Base-by-base conservation (phyloP, 2,329 filamentous ascomycete species). In the Thelonectria blattea region DNA sequence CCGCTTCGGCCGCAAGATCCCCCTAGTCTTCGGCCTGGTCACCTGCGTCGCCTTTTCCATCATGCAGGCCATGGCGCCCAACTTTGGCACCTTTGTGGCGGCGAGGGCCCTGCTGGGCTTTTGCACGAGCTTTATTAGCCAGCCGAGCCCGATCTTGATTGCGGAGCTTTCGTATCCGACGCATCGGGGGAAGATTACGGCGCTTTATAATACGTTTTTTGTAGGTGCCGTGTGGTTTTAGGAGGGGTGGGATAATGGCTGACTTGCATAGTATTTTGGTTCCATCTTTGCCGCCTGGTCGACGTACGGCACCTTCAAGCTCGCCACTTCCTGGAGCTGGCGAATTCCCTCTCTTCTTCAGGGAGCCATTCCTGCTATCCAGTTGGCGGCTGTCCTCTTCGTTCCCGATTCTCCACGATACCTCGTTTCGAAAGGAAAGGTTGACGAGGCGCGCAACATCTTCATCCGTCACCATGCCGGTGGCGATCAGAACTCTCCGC, bases 1-100 rank as follows among this genome's bases (percentile, higher is more conserved):
- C 41, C 68, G 71, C 30, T 73, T 74, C 20, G 81, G 80, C 22
- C 69, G 79, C 12, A 78, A 76, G 56, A 51, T 65, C 9, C 71
- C 75, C 7, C 66, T 81, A 5, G 65, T 75, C 4, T 58, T 70
- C n/a, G 78, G 77, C 4, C 68, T 69, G 8, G 53, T 20, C 45
- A 61, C 30, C 56, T 70, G 7, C 58, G 70, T 52, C 68, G 51
- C 69, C 73, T 11, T 67, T 68, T 2, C 64, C 22, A 6, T 24
- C 22, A 24, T 77, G 17, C 75, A 77, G 54, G 69, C 65, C 4
- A 62, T 65, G 18, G 64, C 73, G 2, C 56, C 46, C 7, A 71
- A 71, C 41, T 24, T 64, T 1, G 24, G 56, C 30, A 68, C 62
- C 1, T 78, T 78, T 18, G 71, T 77, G 18, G 64, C 68, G 0